Base-by-base conservation (phyloP, 768 basidiomycete genomes). In the Podaxis carcinomalis region DNA sequence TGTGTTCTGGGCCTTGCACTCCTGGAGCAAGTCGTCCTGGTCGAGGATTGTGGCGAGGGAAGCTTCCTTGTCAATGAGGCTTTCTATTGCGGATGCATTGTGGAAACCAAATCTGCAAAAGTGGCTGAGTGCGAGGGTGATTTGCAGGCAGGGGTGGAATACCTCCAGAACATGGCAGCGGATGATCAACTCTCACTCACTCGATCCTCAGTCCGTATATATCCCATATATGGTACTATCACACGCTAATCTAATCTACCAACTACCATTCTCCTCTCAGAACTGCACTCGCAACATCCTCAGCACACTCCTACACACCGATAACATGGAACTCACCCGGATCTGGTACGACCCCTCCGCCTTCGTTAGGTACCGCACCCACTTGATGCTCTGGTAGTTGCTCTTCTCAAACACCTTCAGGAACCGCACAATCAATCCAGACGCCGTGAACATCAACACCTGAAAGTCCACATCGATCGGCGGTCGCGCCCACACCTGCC, bases 391-490 rank as follows among this genome's bases (percentile, higher is more conserved):
- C 64, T 94, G 87, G 70, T 98, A 98, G 65, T 87, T 92, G 71
- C 83, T 85, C 82, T 93, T 97, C 79, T 98, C 97, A 66, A 98
- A 98, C 16, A 99, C 96, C 73, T 98, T 98, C 69, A 99, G 76
- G 82, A 98, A 99, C 56, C 96, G 85, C 46, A 99, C 97, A 54
- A 96, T 90, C 68, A 99, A 73, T 1, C 97, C 97, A 10, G 96
- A 98, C 10, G 97, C 83, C 0, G 97, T 98, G 74, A 98, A 93
- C 97, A 99, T 99, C 66, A 99, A 81, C 60, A 99, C 97, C 77
- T 95, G 94, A 76, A 99, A 99, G 73, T 99, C 97, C 64, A 98
- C 88, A 66, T 96, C 93, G 69, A 99, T 98, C 5, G 97, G 97
- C 16, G 97, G 97, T 57, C 97, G 81, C 2, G 95, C 95, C 97